Evolutionary conservation across 495 filamentous ascomycete species (phyloP).

Genomic region (Neurospora sp.): DNA sequence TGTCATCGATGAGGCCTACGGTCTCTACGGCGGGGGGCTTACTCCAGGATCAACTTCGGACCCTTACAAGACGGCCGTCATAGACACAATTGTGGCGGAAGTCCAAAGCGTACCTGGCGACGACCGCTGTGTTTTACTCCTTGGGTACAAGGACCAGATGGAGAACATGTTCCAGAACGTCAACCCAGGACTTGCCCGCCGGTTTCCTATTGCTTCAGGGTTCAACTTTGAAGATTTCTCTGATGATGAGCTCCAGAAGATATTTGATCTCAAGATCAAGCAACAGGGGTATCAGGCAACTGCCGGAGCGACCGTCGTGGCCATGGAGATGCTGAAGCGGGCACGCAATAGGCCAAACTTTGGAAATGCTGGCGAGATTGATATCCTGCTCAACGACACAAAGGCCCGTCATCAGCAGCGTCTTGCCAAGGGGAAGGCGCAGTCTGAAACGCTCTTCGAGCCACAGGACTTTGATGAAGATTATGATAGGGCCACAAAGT

Average conservation of each 20-base stretch:
- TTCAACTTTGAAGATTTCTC: constrained; percentile 67
- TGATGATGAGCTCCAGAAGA: constrained; percentile 43
- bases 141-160: constrained; percentile 75
- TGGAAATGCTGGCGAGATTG: constrained; percentile 54
- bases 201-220: constrained; percentile 55
- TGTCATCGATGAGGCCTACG: constrained; percentile 70
- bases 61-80: constrained; percentile 52
- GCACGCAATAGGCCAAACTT: constrained; percentile 48
- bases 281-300: constrained; percentile 35
- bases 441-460: constrained; percentile 30
- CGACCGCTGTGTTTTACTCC: constrained; percentile 65
- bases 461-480: constrained; percentile 61
- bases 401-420: constrained; percentile 50
- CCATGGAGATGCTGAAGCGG: constrained; percentile 40
- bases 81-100: constrained; percentile 77
- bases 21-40: constrained; percentile 28
- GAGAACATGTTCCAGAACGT: constrained; percentile 68
- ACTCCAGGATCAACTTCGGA: constrained; percentile 27
- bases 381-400: constrained; percentile 52
- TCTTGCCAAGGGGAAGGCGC: constrained; percentile 16
- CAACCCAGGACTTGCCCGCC: constrained; percentile 62
- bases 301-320: constrained; percentile 30
- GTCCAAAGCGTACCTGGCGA: constrained; percentile 69
- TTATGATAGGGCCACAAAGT: constrained; percentile 44
- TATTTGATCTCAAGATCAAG: constrained; percentile 50